These are phyloP conservation scores for Danielozyma ontarioensis DNA, from an alignment of 805 yeast genomes.

Conservation along the genomic window DNA sequence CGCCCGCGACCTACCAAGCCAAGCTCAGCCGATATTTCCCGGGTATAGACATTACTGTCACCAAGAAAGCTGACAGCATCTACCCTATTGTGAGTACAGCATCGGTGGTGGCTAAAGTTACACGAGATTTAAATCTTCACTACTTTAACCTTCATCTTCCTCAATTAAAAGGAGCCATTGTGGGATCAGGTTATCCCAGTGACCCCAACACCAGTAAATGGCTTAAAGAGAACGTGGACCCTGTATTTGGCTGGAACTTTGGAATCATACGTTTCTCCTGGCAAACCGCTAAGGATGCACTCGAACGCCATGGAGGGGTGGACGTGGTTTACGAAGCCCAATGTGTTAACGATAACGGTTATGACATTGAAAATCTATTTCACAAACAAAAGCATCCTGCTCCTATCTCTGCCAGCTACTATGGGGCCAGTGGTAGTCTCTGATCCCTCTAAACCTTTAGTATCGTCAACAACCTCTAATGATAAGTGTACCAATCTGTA, in stretches of 20 bases:
- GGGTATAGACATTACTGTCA: slow-evolving; percentile 63
- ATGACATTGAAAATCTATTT: slow-evolving; percentile 21
- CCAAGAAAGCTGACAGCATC: slow-evolving; percentile 91
- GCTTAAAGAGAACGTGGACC: slow-evolving; percentile 60
- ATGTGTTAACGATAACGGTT: slow-evolving; percentile 24
- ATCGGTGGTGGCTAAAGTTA: slow-evolving; percentile 92
- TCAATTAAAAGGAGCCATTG: slow-evolving; percentile 31
- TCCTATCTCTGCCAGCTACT: not conserved
- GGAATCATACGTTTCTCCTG: slow-evolving; percentile 80
- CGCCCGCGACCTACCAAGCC: slow-evolving; percentile 77
- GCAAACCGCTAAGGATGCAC: slow-evolving; percentile 83
- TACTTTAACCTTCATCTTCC: slow-evolving; percentile 24
- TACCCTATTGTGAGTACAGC: slow-evolving; percentile 94
- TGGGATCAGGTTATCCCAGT: slow-evolving; percentile 92
- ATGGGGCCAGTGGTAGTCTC: too few species aligned
- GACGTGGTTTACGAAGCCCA: slow-evolving; percentile 61
- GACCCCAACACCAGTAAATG: slow-evolving; percentile 84
- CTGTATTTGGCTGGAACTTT: slow-evolving; percentile 79
- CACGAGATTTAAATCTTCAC: slow-evolving; percentile 67
- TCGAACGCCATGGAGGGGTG: slow-evolving; percentile 48
- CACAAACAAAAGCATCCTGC: slow-evolving; percentile 1
- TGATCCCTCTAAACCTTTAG: too few species aligned
- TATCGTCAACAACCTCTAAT: too few species aligned
- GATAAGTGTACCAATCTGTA: too few species aligned
- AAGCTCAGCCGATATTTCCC: slow-evolving; percentile 74